A percentile compares a stretch with the other conserved stretches of the same genome.
Evolutionary conservation across 129 eudicot genomes (phyloP).

Genomic region (Pseudognaphalium luteoalbum): DNA sequence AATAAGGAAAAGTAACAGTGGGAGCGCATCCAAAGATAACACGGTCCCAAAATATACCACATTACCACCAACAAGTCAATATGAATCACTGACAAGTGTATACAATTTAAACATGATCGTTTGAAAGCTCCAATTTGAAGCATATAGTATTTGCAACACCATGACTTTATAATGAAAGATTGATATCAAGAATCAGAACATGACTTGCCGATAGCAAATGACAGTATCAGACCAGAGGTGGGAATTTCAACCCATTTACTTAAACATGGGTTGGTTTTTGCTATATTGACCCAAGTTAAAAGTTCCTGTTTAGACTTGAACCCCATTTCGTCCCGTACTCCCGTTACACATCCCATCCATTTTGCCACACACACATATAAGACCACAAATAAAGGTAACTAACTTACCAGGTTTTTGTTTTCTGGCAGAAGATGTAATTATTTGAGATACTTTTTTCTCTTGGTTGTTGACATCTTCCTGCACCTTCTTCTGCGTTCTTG

Average conservation of each 20-base stretch:
- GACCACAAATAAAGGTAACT: slow-evolving; percentile 5
- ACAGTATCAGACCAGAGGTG: too few species aligned
- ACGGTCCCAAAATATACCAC: background rate
- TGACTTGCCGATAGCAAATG: background rate
- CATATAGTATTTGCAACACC: background rate
- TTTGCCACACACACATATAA: background rate
- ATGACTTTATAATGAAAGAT: background rate
- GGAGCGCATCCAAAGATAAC: background rate
- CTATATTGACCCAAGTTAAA: background rate
- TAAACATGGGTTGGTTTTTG: too few species aligned
- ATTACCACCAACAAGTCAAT: background rate
- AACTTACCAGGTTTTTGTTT: slow-evolving; percentile 64
- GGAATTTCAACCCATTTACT: too few species aligned
- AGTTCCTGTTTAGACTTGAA: background rate
- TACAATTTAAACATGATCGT: background rate
- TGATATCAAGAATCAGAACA: background rate
- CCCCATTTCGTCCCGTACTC: background rate
- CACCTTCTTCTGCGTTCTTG: slow-evolving; percentile 61
- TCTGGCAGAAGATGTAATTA: slow-evolving; percentile 92
- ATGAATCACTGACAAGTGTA: background rate
- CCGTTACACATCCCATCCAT: background rate
- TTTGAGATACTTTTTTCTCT: slow-evolving; percentile 66
- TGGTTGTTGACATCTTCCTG: slow-evolving; percentile 67
- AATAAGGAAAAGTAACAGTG: slow-evolving; percentile 9
- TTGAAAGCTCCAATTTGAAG: background rate